Conservation (phyloP, 1,139 yeast genomes). For the Geotrichum aggregatum region DNA sequence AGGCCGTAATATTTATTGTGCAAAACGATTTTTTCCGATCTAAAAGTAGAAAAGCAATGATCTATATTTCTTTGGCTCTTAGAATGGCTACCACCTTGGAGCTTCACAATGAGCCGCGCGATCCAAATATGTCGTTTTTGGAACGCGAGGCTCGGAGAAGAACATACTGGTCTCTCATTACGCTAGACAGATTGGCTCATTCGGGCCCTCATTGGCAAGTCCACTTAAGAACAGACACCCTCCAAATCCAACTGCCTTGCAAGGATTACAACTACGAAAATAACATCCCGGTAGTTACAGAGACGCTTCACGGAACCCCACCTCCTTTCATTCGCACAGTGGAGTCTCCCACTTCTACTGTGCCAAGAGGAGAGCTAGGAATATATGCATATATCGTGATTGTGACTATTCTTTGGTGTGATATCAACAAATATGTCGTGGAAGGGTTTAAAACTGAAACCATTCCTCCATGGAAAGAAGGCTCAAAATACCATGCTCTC, state of each 20-base stretch:
- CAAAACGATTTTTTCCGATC: constrained; percentile 39
- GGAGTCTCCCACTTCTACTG: constrained; percentile 14
- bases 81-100: constrained; percentile 39
- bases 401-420: constrained; percentile 37
- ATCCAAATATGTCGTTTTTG: constrained; percentile 33
- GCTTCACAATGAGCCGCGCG: constrained; percentile 33
- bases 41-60: constrained; percentile 39
- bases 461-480: constrained; percentile 29
- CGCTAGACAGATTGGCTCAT: constrained; percentile 39
- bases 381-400: constrained; percentile 35
- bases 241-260: constrained; percentile 36
- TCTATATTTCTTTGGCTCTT: constrained; percentile 38
- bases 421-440: constrained; percentile 32
- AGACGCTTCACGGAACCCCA: constrained; percentile 26
- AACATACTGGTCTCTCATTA: constrained; percentile 40
- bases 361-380: constrained; percentile 18
- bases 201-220: constrained; percentile 37
- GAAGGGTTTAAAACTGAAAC: constrained; percentile 23
- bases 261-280: constrained; percentile 33
- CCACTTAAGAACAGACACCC: constrained; percentile 30
- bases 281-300: constrained; percentile 33
- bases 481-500: constrained; percentile 23
- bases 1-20: constrained; percentile 37
- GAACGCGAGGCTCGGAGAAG: constrained; percentile 39
- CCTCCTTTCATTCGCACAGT: constrained; percentile 19